Evolutionary conservation across 768 basidiomycete species (phyloP).

Genomic region (Boletellus emodensis): DNA sequence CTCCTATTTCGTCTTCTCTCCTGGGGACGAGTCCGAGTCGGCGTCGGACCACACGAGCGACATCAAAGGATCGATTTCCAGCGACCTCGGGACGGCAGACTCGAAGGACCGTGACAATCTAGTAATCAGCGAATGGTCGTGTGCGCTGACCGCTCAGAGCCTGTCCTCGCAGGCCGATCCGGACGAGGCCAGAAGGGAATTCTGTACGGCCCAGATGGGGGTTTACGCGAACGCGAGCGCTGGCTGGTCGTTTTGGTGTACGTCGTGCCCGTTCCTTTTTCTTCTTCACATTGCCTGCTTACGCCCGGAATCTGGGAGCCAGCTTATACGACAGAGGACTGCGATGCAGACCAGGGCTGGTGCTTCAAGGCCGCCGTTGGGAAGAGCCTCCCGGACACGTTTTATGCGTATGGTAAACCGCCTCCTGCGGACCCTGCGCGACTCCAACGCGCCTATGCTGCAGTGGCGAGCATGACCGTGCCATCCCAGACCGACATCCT

Average conservation of each 20-base stretch:
- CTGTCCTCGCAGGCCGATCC: conserved; percentile 45
- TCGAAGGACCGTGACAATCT: conserved; percentile 37
- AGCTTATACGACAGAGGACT: conserved; percentile 63
- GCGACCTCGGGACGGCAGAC: conserved; percentile 21
- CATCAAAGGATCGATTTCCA: conserved; percentile 23
- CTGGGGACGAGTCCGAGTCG: conserved; percentile 43
- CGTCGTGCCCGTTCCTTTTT: conserved; percentile 14
- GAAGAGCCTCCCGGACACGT: conserved; percentile 50
- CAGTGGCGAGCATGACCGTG: not conserved
- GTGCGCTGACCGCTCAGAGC: conserved; percentile 46
- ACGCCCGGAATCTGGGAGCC: not conserved
- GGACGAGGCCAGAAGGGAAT: conserved; percentile 41
- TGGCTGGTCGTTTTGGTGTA: conserved; percentile 73
- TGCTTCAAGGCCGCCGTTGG: conserved; percentile 64
- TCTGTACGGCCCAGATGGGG: conserved; percentile 57
- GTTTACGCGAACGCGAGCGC: conserved; percentile 53
- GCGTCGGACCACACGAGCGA: conserved; percentile 43
- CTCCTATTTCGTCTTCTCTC: conserved; percentile 65
- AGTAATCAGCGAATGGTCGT: conserved; percentile 52
- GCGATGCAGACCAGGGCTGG: conserved; percentile 59
- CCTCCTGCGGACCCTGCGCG: conserved; percentile 18
- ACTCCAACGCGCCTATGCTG: conserved; percentile 20
- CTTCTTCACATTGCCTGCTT: too few relatives aligned
- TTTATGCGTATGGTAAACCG: conserved; percentile 47
- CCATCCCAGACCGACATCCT: too few relatives aligned